Evolutionary conservation across 176 grass and related monocot species (phyloP), one percentile per base, ranked within the genome.

Genomic region (Hyparrhenia diplandra): DNA sequence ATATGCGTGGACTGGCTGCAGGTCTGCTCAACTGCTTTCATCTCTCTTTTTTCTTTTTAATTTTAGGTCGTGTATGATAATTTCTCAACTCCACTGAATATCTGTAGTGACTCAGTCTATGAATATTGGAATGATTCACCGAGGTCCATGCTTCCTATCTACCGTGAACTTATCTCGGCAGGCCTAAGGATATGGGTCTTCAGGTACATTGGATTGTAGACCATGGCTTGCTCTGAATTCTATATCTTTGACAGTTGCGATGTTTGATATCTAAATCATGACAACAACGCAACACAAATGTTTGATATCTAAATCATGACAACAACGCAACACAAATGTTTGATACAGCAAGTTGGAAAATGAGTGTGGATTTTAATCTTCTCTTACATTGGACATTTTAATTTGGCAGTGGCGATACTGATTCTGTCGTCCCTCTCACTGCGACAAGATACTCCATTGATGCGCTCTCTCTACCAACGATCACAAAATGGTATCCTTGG

Each of bases 401-500:
- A 42, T 86, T 80, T 78, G 30, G 47, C 83, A 97, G 94, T 21
- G 94, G 94, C 40, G 91, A 97, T 67, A 88, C 94, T 21, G 94
- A 93, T 65, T 77, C 91, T 7, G 94, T 93, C 42, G 94, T 97
- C 25, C 94, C 94, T 0, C 61, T 97, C 34, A 91, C 84, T 11
- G 90, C 74, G 6, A 91, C 94, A 42, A 93, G 91, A 83, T 88
- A 91, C 71, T 97, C 94, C 42, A 90, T 97, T 78, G 91, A 93
- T 86, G 86, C 88, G 24, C 91, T 97, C 20, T 81, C 85, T 69
- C 84, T 97, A 49, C 69, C 84, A 30, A 93, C 91, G 4, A 11
- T 87, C 14, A 79, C 60, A 64, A 91, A 85, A 20, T 97, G 86
- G 94, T 93, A 91, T 80, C 83, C 94, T n/a, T 97, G 94, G 94